Evolutionary conservation across 495 filamentous ascomycete species (phyloP).

Genomic region (Immersiella caudata): DNA sequence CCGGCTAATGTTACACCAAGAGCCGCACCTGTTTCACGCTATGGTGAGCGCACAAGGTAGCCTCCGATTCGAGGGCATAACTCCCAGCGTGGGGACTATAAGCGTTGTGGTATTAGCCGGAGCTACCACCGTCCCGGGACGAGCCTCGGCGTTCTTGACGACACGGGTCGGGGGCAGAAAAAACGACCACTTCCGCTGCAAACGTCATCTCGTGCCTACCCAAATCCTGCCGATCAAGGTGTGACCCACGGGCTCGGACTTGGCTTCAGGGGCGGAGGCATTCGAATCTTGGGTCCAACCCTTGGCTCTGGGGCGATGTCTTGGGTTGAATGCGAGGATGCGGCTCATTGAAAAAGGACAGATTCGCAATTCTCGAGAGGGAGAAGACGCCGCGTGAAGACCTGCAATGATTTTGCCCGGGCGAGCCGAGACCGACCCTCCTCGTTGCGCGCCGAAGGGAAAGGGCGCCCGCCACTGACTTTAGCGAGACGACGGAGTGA

Average conservation of each 20-base stretch:
- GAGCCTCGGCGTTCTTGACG: constrained; percentile 4
- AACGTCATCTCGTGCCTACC: background rate
- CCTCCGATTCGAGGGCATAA: background rate
- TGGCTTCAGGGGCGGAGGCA: background rate
- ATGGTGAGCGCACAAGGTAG: background rate
- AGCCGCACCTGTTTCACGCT: constrained; percentile 15
- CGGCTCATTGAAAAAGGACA: too few relatives aligned
- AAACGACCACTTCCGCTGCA: background rate
- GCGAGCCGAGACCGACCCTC: too few relatives aligned
- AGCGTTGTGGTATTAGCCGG: constrained; percentile 9
- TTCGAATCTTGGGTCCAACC: background rate
- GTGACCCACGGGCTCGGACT: background rate
- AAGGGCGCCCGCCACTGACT: too few relatives aligned
- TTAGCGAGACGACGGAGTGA: too few relatives aligned
- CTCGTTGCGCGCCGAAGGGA: too few relatives aligned
- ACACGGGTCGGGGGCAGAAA: background rate
- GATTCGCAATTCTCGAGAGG: too few relatives aligned
- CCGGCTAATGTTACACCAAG: constrained; percentile 3
- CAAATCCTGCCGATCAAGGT: background rate
- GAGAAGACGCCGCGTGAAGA: too few relatives aligned
- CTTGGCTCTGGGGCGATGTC: background rate
- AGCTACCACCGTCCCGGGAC: constrained; percentile 4
- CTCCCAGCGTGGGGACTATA: background rate
- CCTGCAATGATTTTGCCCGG: too few relatives aligned
- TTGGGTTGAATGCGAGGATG: too few relatives aligned